Evolutionary conservation across 441 rosid genomes (phyloP).

Genomic region (Melastoma candidum): DNA sequence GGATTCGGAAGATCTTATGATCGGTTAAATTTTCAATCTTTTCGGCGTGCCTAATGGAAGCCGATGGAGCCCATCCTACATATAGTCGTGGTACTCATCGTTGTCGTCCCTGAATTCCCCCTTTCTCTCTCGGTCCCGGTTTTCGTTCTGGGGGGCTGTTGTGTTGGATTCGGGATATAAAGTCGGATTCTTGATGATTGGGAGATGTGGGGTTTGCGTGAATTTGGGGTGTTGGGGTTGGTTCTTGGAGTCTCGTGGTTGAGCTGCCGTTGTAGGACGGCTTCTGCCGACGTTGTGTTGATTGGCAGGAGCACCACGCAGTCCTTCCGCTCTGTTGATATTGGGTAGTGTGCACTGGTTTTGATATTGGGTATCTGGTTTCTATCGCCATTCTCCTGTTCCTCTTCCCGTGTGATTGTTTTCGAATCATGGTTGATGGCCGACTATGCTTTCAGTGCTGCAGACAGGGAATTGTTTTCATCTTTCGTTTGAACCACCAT

Average conservation of each 20-base stretch:
- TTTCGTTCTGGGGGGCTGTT: not conserved
- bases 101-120: conserved; percentile 8
- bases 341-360: conserved; percentile 25
- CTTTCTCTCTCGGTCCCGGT: conserved; percentile 6
- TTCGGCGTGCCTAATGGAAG: conserved; percentile 35
- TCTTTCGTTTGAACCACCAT: not conserved
- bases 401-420: too few species aligned
- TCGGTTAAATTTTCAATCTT: too few species aligned
- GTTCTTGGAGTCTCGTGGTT: conserved; percentile 23
- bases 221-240: conserved; percentile 23
- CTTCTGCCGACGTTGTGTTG: conserved; percentile 50
- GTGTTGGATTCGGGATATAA: not conserved
- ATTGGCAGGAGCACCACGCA: conserved; percentile 46
- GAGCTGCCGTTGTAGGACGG: conserved; percentile 21
- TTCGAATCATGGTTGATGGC: too few species aligned
- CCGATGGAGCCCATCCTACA: conserved; percentile 48
- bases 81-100: not conserved
- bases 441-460: too few species aligned
- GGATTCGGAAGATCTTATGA: too few species aligned
- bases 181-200: conserved; percentile 4
- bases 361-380: too few species aligned
- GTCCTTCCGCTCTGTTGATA: conserved; percentile 72
- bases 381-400: too few species aligned
- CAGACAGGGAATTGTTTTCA: not conserved
- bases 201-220: conserved; percentile 7